Base-by-base conservation (phyloP, 2,329 filamentous ascomycete genomes). In the Apiospora koreana region DNA sequence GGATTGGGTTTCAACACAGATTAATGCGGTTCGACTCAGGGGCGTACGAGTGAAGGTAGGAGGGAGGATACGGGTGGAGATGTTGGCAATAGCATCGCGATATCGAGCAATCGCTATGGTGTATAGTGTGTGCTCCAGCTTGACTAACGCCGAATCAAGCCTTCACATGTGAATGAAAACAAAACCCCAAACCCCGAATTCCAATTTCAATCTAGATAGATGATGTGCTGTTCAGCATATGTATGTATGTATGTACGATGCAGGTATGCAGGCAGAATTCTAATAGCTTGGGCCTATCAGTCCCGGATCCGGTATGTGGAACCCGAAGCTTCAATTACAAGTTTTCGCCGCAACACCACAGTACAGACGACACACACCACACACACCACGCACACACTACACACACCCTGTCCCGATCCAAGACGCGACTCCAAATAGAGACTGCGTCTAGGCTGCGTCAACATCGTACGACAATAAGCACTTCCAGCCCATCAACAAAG, bases 291-390 rank as follows among this genome's bases (percentile, higher is more conserved):
- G 54, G 28, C 54, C 54, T 62, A 62, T 62, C 54, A 35, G 21
- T 38, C 54, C 54, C 21, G 54, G 54, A 38, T 23, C 28, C 50
- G 50, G 50, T 31, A 35, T 31, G 50, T 58, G 50, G 50, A 28
- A 58, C 50, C 50, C 50, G 50, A 58, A 16, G 31, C 25, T 31
- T 35, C 28, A 31, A 58, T 58, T 31, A 35, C 50, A 21, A 35
- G 50, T 58, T 58, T 58, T 58, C 50, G 50, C 50, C 50, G 50
- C 50, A 58, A 58, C 50, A 58, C 50, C 50, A 58, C 23, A 50
- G n/a, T 4, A 42, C 41, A 18, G 41, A 43, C 41, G 41, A 43
- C 25, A 54, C 48, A 31, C 28, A 43, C 14, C 14, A 10, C 41
- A 16, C 48, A 58, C 50, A 58, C 28, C 25, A 28, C 23, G 16